Base-by-base conservation (phyloP, 495 filamentous ascomycete species). In the Tuber magnatum region DNA sequence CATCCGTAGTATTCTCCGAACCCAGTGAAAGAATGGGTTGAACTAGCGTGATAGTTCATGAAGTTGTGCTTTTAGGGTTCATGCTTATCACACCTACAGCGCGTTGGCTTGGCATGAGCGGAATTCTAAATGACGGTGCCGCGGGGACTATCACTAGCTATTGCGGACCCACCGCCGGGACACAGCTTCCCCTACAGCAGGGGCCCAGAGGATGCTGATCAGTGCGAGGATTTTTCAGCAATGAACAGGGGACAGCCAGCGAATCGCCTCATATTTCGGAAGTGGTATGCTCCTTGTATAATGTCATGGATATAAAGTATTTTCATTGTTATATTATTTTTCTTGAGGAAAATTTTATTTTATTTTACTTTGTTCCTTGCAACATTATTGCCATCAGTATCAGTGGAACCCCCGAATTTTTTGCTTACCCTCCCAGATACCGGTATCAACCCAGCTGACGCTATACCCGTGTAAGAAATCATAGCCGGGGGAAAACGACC, bases 11-110 rank as follows among this genome's bases (percentile, higher is more conserved):
- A 70, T 75, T 75, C 51, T 71, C 76, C 71, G 75, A 44, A 12
- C 68, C 75, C 44, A 44, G 65, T 38, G 22, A 41, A 51, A 28
- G 35, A 46, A 35, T 40, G 35, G 48, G 39, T 44, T 72, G 24
- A 44, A 35, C 18, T 70, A 43, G 68, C 38, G 76, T 75, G 77
- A 75, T 35, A 79, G 78, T 73, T 48, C 69, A 78, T 78, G 76
- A 79, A 46, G 76, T 28, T 46, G 22, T 61, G 20, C 3, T 71
- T 75, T 69, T 65, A 5, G 28, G 32, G 28, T 65, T 35, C 56
- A 35, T 65, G 56, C 12, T 16, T 32, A 32, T 61, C n/a, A 10
- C 28, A n/a, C 12, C 51, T 56, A 24, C n/a, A 14, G 51, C 9
- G 9, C 2, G 3, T 16, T 3, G 9, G 51, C 51, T 61, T 61